Conservation (phyloP, 805 yeast species). For the Schizosaccharomyces octosporus region DNA sequence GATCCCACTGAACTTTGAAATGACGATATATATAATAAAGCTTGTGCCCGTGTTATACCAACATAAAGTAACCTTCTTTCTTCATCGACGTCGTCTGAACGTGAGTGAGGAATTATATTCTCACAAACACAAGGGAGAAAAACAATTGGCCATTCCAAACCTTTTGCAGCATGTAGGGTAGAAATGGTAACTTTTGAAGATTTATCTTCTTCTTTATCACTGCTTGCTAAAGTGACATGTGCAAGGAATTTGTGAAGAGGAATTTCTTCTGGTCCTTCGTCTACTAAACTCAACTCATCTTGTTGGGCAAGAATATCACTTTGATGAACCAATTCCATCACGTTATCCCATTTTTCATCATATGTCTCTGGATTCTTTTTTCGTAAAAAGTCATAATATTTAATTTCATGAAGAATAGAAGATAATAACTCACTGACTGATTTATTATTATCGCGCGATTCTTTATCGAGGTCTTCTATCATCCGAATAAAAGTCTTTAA, state of each 20-base stretch:
- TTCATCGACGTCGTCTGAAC: constrained; percentile 27
- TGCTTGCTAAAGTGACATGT: not conserved
- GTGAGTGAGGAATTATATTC: constrained; percentile 39
- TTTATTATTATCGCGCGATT: not conserved
- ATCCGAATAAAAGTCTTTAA: not conserved
- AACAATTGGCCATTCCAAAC: constrained; percentile 86
- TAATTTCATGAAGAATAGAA: not conserved
- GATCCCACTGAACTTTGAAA: not conserved
- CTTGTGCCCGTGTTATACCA: constrained; percentile 64
- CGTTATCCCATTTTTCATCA: constrained; percentile 8
- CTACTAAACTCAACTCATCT: not conserved
- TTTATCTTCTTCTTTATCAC: not conserved
- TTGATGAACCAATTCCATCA: constrained; percentile 4
- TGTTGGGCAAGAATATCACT: not conserved
- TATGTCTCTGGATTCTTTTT: constrained; percentile 5
- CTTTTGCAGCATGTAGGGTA: constrained; percentile 82
- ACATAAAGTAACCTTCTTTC: constrained; percentile 73
- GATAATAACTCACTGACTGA: not conserved
- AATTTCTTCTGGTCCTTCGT: not conserved
- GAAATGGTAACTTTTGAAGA: constrained; percentile 26
- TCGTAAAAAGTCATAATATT: constrained; percentile 1
- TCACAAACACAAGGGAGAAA: constrained; percentile 52
- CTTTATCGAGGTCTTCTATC: not conserved
- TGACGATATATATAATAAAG: constrained; percentile 10
- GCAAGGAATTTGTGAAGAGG: not conserved